phyloP scores from a whole-genome alignment of 2,329 filamentous ascomycete genomes.

The Cytospora mali region DNA sequence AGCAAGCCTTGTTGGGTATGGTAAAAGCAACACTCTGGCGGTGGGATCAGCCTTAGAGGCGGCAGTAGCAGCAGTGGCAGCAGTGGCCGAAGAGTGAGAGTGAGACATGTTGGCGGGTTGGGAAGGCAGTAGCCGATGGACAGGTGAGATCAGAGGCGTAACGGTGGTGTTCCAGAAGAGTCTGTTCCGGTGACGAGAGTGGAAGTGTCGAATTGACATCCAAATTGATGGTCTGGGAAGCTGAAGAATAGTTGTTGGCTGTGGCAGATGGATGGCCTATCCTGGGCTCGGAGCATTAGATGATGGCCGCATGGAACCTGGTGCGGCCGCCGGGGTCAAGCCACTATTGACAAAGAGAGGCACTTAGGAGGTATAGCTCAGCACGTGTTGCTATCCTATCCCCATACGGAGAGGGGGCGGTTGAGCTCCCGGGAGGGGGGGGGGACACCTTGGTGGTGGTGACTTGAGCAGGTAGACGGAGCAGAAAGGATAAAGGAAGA shows the following conservation, averaged over 20 bases:
- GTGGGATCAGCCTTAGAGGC: conserved; percentile 11
- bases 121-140: background rate
- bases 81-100: background rate
- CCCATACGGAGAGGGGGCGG: conserved; percentile 13
- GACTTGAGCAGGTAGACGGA: background rate
- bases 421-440: conserved; percentile 14
- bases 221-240: background rate
- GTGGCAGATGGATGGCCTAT: background rate
- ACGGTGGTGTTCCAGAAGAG: background rate
- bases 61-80: background rate
- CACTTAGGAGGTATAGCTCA: background rate
- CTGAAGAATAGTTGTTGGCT: background rate
- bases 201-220: background rate
- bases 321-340: background rate
- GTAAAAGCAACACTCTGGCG: background rate
- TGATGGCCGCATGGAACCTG: background rate
- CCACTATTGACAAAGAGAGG: conserved; percentile 2
- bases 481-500: background rate
- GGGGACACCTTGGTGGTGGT: background rate
- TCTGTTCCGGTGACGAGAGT: background rate
- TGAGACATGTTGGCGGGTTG: conserved; percentile 13
- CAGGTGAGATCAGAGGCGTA: background rate
- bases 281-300: background rate
- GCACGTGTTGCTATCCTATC: background rate
- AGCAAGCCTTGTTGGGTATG: background rate